Evolutionary conservation across 805 yeast species (phyloP), one percentile per base, ranked within the genome.

Genomic region (Wickerhamiella shivajii): DNA sequence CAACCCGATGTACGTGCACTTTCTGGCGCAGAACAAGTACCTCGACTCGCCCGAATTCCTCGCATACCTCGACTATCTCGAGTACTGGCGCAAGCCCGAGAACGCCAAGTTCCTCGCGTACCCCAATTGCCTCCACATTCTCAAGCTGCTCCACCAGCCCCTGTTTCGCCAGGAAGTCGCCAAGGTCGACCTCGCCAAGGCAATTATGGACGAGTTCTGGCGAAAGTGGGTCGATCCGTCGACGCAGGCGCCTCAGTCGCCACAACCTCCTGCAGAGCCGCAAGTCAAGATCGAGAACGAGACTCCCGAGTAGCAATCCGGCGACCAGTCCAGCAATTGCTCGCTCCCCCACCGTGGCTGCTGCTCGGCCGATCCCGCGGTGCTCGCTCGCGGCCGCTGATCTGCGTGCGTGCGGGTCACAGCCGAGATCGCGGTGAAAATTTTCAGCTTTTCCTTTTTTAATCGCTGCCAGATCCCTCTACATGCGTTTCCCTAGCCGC

Each of bases 61-160:
- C 20, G 69, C 71, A 39, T 87, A 87, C 50, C 58, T 87, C 40
- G 65, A 73, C 18, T 87, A 87, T 50, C 61, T 87, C 33, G 81
- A 76, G 49, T 84, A 87, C 61, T 85, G 96, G 96, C 63, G 75
- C 36, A 48, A 63, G 30, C 84, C 84, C 2, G 64, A 74, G 42
- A 76, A 76, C 50, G 69, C 80, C 24, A 69, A 64, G 56, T 79
- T 62, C 56, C 61, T 72, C 44, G 90, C 77, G 49, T 78, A 81
- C 49, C 97, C 98, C 3, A 80, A 87, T 52, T 77, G 95, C 51
- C 63, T 87, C 11, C 90, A 81, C 49, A 68, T 87, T 20, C 60
- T 87, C 39, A 71, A 79, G 14, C 56, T 84, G 36, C 60, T 68
- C 26, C 49, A 58, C 30, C 53, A 60, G 41, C 57, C 59, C 4